A percentile compares a stretch with the other conserved stretches of the same genome.
Evolutionary conservation across 106 monocot genomes (phyloP).

Genomic region (Dendrobium officinale): DNA sequence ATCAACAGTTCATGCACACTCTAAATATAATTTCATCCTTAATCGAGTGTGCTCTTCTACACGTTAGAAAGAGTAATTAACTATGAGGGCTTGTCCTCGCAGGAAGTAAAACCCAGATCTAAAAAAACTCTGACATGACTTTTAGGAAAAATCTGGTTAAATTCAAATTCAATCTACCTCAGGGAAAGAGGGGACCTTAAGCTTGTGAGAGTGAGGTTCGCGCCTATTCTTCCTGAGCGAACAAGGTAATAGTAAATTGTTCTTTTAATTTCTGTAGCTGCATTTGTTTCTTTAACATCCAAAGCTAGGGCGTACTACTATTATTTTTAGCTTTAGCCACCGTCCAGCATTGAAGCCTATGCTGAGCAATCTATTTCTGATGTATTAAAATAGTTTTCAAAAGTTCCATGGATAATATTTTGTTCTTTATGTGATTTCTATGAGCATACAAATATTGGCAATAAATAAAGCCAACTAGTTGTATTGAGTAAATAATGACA

Average conservation of each 20-base stretch:
- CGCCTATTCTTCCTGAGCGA: no score
- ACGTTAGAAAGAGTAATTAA: no score
- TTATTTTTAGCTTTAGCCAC: neutral
- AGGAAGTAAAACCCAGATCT: no score
- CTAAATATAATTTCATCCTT: no score
- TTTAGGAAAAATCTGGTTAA: no score
- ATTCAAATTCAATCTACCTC: no score
- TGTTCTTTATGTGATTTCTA: neutral
- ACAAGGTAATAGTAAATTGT: neutral
- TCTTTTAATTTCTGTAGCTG: neutral
- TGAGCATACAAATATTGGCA: neutral
- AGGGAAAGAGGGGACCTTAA: no score
- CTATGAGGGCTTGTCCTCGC: no score
- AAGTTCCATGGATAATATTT: neutral
- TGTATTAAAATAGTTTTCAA: neutral
- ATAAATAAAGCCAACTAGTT: neutral
- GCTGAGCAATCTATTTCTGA: neutral
- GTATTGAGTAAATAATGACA: neutral
- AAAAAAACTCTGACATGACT: no score
- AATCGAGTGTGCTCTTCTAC: no score
- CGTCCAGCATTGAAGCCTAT: neutral
- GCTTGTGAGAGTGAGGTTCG: no score
- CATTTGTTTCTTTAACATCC: neutral
- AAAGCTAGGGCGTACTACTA: neutral
- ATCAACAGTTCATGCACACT: no score